Percentiles rank a stretch among this genome's conserved stretches.
Evolutionary conservation across 2,329 filamentous ascomycete genomes (phyloP).

Genomic region (Sporothrix variecibatus): DNA sequence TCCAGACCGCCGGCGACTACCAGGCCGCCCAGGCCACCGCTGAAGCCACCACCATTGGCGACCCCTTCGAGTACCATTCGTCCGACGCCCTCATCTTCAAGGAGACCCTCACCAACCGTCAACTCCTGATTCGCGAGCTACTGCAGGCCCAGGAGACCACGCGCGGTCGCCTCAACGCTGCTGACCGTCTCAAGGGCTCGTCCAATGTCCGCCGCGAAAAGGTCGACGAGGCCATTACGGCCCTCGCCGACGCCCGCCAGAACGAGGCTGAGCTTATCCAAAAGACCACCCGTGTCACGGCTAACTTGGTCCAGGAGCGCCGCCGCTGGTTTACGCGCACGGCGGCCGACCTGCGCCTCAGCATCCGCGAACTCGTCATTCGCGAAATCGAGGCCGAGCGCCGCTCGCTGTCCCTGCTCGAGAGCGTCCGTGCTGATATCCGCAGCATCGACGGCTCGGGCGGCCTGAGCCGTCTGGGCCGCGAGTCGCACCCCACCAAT

Average conservation of each 20-base stretch:
- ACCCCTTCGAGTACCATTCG: constrained; percentile 92
- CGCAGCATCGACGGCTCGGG: constrained; percentile 89
- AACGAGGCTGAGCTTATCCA: constrained; percentile 79
- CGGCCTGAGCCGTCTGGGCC: constrained; percentile 83
- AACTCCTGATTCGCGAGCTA: constrained; percentile 92
- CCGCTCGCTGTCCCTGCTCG: constrained; percentile 86
- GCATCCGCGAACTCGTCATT: constrained; percentile 87
- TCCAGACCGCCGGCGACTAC: constrained; percentile 92
- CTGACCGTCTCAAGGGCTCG: constrained; percentile 83
- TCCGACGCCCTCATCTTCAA: constrained; percentile 97
- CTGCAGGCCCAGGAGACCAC: constrained; percentile 86
- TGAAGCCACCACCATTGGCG: constrained; percentile 90
- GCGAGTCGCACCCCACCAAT: constrained; percentile 76
- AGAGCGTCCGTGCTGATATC: constrained; percentile 89
- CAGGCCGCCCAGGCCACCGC: constrained; percentile 96
- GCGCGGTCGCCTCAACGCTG: constrained; percentile 78
- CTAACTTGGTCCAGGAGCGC: constrained; percentile 84
- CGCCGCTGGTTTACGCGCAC: constrained; percentile 89
- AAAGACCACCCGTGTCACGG: constrained; percentile 86
- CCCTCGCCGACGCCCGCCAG: constrained; percentile 82
- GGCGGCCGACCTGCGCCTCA: constrained; percentile 75
- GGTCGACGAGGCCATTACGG: constrained; percentile 93
- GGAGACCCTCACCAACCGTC: constrained; percentile 94
- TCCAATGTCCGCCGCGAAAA: constrained; percentile 90
- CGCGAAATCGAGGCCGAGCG: constrained; percentile 95